A percentile compares a stretch with the other conserved stretches of the same genome.
phyloP scores from a whole-genome alignment of 495 filamentous ascomycete species.

The Glarea lozoyensis region DNA sequence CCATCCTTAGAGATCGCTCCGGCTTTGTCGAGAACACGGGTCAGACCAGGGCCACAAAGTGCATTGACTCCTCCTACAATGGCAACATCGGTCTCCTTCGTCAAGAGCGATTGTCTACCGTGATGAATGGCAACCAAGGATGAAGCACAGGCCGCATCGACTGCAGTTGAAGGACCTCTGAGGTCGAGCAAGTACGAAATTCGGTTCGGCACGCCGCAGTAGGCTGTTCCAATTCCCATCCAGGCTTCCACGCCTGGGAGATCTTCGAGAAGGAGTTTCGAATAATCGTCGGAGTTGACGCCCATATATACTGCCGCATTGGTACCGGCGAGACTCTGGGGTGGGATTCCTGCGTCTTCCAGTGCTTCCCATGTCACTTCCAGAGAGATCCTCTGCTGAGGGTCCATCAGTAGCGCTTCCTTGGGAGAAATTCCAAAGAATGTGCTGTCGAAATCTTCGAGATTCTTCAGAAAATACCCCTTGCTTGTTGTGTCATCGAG shows the following conservation, averaged over 20 bases:
- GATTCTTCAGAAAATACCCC: slow-evolving; percentile 29
- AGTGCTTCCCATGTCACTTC: slow-evolving; percentile 48
- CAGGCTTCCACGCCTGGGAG: slow-evolving; percentile 25
- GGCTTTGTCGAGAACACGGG: background rate
- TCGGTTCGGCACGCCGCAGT: slow-evolving; percentile 48
- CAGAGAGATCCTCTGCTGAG: slow-evolving; percentile 44
- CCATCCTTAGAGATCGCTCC: slow-evolving; percentile 30
- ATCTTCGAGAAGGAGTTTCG: slow-evolving; percentile 86
- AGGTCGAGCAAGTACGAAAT: slow-evolving; percentile 47
- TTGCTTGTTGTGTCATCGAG: background rate
- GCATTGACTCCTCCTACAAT: slow-evolving; percentile 2
- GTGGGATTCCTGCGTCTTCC: slow-evolving; percentile 76
- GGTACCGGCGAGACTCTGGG: slow-evolving; percentile 74
- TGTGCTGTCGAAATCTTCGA: slow-evolving; percentile 44
- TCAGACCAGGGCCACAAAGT: slow-evolving; percentile 1
- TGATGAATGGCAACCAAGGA: slow-evolving; percentile 53
- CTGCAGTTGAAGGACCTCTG: slow-evolving; percentile 52
- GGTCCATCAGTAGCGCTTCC: slow-evolving; percentile 51
- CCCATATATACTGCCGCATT: slow-evolving; percentile 67
- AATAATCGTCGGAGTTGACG: slow-evolving; percentile 81
- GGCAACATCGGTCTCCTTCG: slow-evolving; percentile 33
- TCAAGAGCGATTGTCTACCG: slow-evolving; percentile 71
- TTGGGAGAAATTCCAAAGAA: slow-evolving; percentile 49
- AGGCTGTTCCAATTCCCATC: slow-evolving; percentile 33
- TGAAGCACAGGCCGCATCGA: slow-evolving; percentile 83